phyloP scores from a whole-genome alignment of 129 eudicot genomes.

The Oenanthe sinensis region DNA sequence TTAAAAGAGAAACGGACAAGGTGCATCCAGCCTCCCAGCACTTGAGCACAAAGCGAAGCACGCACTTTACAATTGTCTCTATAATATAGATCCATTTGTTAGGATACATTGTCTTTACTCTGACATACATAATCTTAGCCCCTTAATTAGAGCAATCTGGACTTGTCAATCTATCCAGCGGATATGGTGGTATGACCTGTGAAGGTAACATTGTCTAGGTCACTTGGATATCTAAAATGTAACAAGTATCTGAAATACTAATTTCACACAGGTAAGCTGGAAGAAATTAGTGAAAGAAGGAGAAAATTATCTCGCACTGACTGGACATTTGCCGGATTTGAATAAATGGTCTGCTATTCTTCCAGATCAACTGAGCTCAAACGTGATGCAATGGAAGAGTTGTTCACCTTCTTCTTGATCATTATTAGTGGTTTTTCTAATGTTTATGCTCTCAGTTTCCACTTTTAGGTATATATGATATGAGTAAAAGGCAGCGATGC shows the following conservation, averaged over 20 bases:
- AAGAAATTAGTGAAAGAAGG: slow-evolving; percentile 59
- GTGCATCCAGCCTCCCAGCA: background rate
- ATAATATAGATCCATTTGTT: background rate
- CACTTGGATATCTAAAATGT: background rate
- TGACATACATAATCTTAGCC: background rate
- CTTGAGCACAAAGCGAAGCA: background rate
- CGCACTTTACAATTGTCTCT: background rate
- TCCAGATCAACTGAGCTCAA: slow-evolving; percentile 47
- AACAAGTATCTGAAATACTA: slow-evolving; percentile 8
- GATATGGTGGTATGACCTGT: background rate
- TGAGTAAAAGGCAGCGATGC: background rate
- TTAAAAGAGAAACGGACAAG: background rate
- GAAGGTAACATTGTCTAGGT: background rate
- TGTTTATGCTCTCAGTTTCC: background rate
- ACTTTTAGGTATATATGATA: background rate
- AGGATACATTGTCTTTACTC: background rate
- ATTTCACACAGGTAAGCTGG: slow-evolving; percentile 55
- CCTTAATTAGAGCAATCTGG: background rate
- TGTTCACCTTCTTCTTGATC: slow-evolving; percentile 28
- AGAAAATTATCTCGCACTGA: slow-evolving; percentile 68
- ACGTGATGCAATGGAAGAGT: slow-evolving; percentile 46
- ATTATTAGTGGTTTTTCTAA: background rate
- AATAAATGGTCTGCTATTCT: slow-evolving; percentile 59
- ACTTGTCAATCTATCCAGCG: background rate
- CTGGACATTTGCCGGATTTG: slow-evolving; percentile 74